phyloP scores from a whole-genome alignment of 345 rosid species.

The Acer campestre region DNA sequence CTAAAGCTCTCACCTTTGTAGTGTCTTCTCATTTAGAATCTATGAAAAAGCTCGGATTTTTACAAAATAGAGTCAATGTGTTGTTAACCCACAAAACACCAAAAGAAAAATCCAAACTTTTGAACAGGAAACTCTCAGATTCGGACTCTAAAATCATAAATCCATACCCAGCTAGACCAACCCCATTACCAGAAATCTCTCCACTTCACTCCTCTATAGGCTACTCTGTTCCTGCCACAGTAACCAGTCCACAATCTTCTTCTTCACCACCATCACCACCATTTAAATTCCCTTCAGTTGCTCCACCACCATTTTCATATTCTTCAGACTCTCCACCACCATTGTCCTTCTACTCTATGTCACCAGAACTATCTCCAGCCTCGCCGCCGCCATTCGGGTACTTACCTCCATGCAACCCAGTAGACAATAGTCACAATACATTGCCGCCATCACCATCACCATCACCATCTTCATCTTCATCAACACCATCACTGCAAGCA shows the following conservation, averaged over 20 bases:
- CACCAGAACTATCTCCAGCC: constrained; percentile 47
- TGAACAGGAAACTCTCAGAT: constrained; percentile 50
- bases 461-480: too few relatives aligned
- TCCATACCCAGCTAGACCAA: constrained; percentile 50
- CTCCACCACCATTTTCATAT: constrained; percentile 29
- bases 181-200: constrained; percentile 50
- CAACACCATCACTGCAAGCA: constrained; percentile 27
- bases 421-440: not conserved
- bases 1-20: constrained; percentile 21
- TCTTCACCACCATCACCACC: constrained; percentile 23
- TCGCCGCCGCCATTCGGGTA: constrained; percentile 26
- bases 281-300: constrained; percentile 14
- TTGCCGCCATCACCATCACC: constrained; percentile 30
- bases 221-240: constrained; percentile 50
- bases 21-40: constrained; percentile 33
- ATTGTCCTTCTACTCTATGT: constrained; percentile 24
- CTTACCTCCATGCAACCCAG: constrained; percentile 53
- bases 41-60: constrained; percentile 47
- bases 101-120: constrained; percentile 18
- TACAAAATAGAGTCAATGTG: constrained; percentile 48
- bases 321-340: constrained; percentile 30
- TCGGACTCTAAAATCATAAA: constrained; percentile 33
- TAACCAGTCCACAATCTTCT: constrained; percentile 41
- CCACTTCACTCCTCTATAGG: constrained; percentile 53
- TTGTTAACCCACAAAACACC: constrained; percentile 26